Evolutionary conservation across 306 rosid species (phyloP).

Genomic region (Rosa multiflora): DNA sequence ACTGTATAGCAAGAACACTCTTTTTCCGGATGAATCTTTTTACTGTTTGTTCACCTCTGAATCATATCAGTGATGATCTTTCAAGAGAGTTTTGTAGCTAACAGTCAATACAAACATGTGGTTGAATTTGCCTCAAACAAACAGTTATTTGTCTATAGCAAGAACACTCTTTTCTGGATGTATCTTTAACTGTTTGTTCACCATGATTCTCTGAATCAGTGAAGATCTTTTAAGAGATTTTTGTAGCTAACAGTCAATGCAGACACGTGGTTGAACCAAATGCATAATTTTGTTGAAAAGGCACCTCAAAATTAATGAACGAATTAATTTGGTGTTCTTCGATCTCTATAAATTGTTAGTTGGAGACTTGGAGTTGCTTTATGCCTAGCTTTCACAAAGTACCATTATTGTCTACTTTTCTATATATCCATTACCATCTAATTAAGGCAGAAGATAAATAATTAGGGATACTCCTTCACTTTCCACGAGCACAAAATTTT

Average conservation of each 20-base stretch:
- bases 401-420: background rate
- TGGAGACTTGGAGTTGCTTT: background rate
- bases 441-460: background rate
- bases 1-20: background rate
- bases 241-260: conserved; percentile 1
- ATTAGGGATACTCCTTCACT: background rate
- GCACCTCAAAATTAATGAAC: background rate
- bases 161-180: background rate
- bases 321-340: background rate
- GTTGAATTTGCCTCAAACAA: conserved; percentile 3
- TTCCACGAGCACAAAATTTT: background rate
- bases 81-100: background rate
- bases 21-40: background rate
- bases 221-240: background rate
- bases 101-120: conserved; percentile 1
- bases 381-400: background rate
- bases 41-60: background rate
- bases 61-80: background rate
- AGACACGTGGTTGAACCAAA: background rate
- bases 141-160: background rate
- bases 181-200: background rate
- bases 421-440: background rate
- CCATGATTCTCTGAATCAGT: background rate
- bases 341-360: background rate
- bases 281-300: background rate